phyloP scores from a whole-genome alignment of 2,329 filamentous ascomycete genomes.

The Xylaria sp. region DNA sequence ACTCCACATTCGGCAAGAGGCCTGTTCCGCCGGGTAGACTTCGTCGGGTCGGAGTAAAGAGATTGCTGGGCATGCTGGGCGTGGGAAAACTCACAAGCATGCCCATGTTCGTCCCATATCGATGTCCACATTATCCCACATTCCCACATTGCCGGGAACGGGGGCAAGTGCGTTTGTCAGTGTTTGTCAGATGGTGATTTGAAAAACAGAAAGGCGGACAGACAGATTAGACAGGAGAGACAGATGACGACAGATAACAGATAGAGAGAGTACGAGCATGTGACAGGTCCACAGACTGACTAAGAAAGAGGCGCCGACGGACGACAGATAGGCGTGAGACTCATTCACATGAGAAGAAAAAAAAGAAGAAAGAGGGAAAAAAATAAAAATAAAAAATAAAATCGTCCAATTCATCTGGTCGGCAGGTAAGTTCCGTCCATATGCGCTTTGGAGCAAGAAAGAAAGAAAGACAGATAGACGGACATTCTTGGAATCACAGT shows the following conservation, averaged over 20 bases:
- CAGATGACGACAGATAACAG: no score
- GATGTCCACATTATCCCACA: background rate
- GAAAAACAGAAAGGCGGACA: no score
- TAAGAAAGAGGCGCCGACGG: background rate
- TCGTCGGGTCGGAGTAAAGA: background rate
- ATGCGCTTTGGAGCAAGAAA: background rate
- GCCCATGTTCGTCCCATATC: background rate
- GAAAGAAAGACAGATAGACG: no score
- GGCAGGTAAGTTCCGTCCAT: constrained; percentile 1
- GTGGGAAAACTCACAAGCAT: background rate
- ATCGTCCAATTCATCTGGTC: background rate
- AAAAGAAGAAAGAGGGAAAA: background rate
- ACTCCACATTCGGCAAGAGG: constrained; percentile 24
- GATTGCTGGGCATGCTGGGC: background rate
- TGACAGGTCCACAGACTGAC: background rate
- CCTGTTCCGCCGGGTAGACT: background rate
- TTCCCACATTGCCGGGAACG: background rate
- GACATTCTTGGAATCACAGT: constrained; percentile 5
- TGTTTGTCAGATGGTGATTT: background rate
- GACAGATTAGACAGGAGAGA: no score
- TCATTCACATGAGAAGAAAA: background rate
- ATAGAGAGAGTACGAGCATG: no score
- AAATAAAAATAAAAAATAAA: no score
- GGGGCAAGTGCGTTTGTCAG: background rate
- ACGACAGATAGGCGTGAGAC: background rate